Percentiles rank a stretch among this genome's conserved stretches.
Conservation (phyloP, 371 early-diverging fungal genomes). For the Mortierella sp. region DNA sequence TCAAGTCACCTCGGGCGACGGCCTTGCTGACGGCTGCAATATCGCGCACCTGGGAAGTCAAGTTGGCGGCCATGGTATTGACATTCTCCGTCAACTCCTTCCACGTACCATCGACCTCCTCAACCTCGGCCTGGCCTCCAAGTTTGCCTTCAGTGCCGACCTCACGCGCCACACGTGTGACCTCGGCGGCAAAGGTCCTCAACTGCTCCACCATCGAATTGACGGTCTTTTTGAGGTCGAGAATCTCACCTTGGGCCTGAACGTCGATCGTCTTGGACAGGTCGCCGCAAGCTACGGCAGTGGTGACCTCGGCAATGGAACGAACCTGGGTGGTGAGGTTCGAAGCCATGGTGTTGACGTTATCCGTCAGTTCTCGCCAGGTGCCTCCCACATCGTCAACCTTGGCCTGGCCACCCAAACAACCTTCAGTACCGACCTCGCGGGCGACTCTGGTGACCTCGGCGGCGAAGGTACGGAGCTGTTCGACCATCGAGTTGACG, state of each 20-base stretch:
- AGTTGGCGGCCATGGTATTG: slow-evolving; percentile 62
- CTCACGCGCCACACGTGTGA: slow-evolving; percentile 69
- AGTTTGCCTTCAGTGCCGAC: slow-evolving; percentile 73
- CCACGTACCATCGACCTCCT: slow-evolving; percentile 76
- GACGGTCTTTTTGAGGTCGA: too few species aligned
- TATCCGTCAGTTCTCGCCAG: too few species aligned
- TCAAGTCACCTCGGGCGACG: slow-evolving; percentile 68
- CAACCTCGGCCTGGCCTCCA: slow-evolving; percentile 66
- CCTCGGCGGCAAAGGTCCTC: slow-evolving; percentile 72
- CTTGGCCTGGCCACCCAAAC: too few species aligned
- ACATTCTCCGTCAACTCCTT: slow-evolving; percentile 70
- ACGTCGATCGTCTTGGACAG: slow-evolving; percentile 64
- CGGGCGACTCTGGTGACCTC: slow-evolving; percentile 6
- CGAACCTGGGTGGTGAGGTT: slow-evolving; percentile 61
- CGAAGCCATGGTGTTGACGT: slow-evolving; percentile 6
- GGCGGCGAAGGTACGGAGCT: slow-evolving; percentile 31
- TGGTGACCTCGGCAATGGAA: slow-evolving; percentile 69
- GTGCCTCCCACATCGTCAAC: too few species aligned
- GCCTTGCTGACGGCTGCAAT: slow-evolving; percentile 61
- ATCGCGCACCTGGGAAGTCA: slow-evolving; percentile 65
- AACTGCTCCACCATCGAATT: slow-evolving; percentile 73
- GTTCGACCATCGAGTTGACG: slow-evolving; percentile 69
- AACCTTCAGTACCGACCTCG: too few species aligned
- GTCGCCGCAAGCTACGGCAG: slow-evolving; percentile 76
- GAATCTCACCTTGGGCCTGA: slow-evolving; percentile 53